Evolutionary conservation across 2,329 filamentous ascomycete genomes (phyloP).

Genomic region (Parasarocladium wereldwijsianum): DNA sequence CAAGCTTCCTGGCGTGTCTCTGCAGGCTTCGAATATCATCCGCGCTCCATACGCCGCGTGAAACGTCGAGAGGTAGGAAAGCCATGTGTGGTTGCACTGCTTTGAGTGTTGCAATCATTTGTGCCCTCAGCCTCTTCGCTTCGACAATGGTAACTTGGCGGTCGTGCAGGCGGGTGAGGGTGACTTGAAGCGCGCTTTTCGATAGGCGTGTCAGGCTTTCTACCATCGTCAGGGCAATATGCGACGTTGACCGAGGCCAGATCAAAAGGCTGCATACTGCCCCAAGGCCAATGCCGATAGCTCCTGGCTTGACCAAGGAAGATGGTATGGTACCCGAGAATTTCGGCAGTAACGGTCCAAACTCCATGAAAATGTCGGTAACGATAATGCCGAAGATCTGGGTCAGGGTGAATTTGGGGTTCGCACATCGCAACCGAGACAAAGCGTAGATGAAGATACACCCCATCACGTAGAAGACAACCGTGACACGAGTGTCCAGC

Average conservation of each 20-base stretch:
- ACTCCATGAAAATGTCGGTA: slow-evolving; percentile 27
- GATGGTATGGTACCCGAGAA: slow-evolving; percentile 24
- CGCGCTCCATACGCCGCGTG: slow-evolving; percentile 27
- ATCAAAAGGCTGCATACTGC: slow-evolving; percentile 26
- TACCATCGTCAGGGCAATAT: slow-evolving; percentile 21
- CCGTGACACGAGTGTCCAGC: slow-evolving; percentile 29
- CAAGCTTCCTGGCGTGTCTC: slow-evolving; percentile 18
- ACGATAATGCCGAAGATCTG: slow-evolving; percentile 33
- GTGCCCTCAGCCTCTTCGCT: slow-evolving; percentile 13
- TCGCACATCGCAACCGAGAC: slow-evolving; percentile 26
- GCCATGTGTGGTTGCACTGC: slow-evolving; percentile 21
- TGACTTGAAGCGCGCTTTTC: slow-evolving; percentile 16
- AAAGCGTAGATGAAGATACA: slow-evolving; percentile 27
- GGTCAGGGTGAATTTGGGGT: slow-evolving; percentile 27
- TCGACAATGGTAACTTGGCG: neutral
- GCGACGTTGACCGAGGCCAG: slow-evolving; percentile 34
- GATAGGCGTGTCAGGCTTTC: slow-evolving; percentile 17
- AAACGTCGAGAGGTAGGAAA: slow-evolving; percentile 32
- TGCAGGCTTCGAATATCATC: slow-evolving; percentile 24
- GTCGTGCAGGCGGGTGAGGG: slow-evolving; percentile 6
- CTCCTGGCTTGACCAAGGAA: slow-evolving; percentile 27
- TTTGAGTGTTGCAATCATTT: slow-evolving; percentile 21
- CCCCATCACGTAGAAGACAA: slow-evolving; percentile 20
- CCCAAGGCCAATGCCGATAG: slow-evolving; percentile 29
- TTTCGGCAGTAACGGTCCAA: slow-evolving; percentile 24